Base-by-base conservation (phyloP, 2,329 filamentous ascomycete genomes). In the Fusarium robinianum region DNA sequence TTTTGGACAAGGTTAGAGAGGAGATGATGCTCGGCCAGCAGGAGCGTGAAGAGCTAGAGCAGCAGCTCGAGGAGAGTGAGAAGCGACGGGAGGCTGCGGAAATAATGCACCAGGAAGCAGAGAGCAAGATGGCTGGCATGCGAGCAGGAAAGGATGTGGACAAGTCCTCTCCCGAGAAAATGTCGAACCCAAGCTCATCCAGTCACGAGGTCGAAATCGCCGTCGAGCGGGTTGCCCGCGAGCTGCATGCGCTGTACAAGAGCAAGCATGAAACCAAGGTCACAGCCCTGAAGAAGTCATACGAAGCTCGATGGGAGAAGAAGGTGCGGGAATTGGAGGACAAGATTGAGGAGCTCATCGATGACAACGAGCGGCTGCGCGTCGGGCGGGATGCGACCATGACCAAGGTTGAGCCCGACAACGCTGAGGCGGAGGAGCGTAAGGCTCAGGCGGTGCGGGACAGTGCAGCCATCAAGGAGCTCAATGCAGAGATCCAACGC, bases 181-280 rank as follows among this genome's bases (percentile, higher is more conserved):
- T 61, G 15, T 70, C 63, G 56, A 65, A 55, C 34, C 49, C 64
- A 17, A 52, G 48, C 16, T 53, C 66, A 39, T 59, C 67, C 48
- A 67, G 71, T 58, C 65, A 72, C 56, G 90, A 95, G 53, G 87
- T 96, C 35, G 91, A 96, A 63, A 77, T 88, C 30, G 87, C 87
- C 2, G 87, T 92, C 15, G 90, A 96, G 69, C 90, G 91, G 55
- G 90, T 97, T 26, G 91, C 92, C n/a, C 81, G 90, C 19, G 94
- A 99, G 64, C 78, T 99, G 26, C 94, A 99, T 66, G 79, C 85
- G 0, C 78, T 96, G 8, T 99, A 99, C 79, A 97, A 96, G 73
- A 84, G 87, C 64, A 99, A 99, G 72, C 94, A 99, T 67, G 92
- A 97, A 73, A 89, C 85, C 51, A 99, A 99, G 74, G 92, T 97